These are phyloP conservation scores for Stereocaulon alpinum DNA, from an alignment of 495 filamentous ascomycete species.

Conservation along the genomic window DNA sequence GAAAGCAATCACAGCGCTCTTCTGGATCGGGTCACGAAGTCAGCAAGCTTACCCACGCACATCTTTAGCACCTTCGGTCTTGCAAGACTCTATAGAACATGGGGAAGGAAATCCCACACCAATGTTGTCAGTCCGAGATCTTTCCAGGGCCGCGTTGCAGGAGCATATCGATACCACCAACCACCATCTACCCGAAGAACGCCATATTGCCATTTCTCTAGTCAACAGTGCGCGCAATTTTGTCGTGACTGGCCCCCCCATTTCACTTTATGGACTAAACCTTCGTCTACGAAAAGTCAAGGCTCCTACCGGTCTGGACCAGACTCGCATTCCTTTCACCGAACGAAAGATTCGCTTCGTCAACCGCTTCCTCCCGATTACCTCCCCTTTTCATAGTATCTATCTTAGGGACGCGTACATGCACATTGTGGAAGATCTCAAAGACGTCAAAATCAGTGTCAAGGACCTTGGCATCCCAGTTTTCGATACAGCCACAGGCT, in stretches of 20 bases:
- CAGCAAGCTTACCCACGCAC: constrained; percentile 95
- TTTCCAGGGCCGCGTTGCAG: constrained; percentile 74
- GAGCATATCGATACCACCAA: constrained; percentile 94
- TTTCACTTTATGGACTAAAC: constrained; percentile 93
- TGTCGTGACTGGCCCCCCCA: constrained; percentile 91
- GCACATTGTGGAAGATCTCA: constrained; percentile 75
- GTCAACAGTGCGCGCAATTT: constrained; percentile 95
- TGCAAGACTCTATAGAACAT: constrained; percentile 91
- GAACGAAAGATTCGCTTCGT: constrained; percentile 93
- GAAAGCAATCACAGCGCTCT: constrained; percentile 81
- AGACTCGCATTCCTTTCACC: constrained; percentile 88
- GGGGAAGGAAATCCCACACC: constrained; percentile 91
- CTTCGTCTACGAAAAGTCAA: constrained; percentile 89
- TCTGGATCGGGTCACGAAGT: constrained; percentile 98
- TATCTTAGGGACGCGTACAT: constrained; percentile 73
- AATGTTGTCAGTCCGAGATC: constrained; percentile 94
- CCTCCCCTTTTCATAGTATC: constrained; percentile 93
- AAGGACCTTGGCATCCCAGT: constrained; percentile 67
- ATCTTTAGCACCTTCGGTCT: constrained; percentile 76
- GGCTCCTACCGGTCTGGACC: constrained; percentile 89
- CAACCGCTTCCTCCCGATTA: constrained; percentile 95
- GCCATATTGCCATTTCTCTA: constrained; percentile 89
- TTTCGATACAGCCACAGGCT: constrained; percentile 76
- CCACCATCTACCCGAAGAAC: constrained; percentile 80
- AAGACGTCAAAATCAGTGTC: constrained; percentile 61